Evolutionary conservation across 192 early-diverging fungal genomes (phyloP).

Genomic region (Phycomyces blakesleeanus): DNA sequence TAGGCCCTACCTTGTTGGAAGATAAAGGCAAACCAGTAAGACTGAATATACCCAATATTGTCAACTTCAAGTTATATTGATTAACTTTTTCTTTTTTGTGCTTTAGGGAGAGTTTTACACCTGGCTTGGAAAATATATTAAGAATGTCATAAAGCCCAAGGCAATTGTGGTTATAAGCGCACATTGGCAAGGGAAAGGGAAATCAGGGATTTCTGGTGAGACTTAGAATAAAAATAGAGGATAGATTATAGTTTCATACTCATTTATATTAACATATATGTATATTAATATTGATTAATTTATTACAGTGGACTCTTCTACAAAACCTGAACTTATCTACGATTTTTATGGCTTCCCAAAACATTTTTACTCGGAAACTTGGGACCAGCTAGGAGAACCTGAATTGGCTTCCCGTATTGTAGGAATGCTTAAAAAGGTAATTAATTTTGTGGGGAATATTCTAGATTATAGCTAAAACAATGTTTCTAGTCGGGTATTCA

Average conservation of each 20-base stretch:
- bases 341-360: constrained; percentile 66
- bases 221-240: constrained; percentile 9
- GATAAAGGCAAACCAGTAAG: constrained; percentile 17
- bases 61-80: background rate
- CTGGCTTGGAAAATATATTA: constrained; percentile 39
- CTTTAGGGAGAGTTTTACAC: constrained; percentile 31
- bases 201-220: constrained; percentile 39
- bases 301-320: constrained; percentile 36
- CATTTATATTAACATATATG: background rate
- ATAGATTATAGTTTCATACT: no score
- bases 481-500: constrained; percentile 40
- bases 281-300: constrained; percentile 1
- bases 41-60: background rate
- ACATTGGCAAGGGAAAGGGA: constrained; percentile 58
- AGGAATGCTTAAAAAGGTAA: constrained; percentile 42
- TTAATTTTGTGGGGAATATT: background rate
- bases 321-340: constrained; percentile 53
- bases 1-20: constrained; percentile 36
- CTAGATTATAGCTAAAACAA: background rate
- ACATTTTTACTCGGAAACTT: constrained; percentile 53
- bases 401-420: constrained; percentile 46
- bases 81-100: background rate
- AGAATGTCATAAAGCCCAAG: constrained; percentile 47
- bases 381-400: constrained; percentile 54
- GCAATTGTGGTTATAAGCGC: constrained; percentile 63